These are phyloP conservation scores for Phytophthora cactorum DNA, from an alignment of 352 stramenopile species.

Conservation along the genomic window DNA sequence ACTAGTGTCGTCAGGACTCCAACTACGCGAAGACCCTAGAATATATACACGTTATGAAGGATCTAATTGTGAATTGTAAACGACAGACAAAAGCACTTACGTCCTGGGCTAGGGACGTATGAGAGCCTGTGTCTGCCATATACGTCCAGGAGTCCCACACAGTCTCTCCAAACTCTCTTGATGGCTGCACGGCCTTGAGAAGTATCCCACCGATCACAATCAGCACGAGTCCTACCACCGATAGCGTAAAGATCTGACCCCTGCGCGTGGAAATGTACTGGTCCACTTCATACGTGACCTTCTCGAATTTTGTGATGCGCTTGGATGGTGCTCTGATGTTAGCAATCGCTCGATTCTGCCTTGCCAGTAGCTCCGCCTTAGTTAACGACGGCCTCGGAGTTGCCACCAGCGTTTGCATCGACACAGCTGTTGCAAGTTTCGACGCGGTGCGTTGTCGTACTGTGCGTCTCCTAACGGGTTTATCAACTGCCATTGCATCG, in stretches of 20 bases:
- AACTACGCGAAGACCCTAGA: constrained; percentile 40
- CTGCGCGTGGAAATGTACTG: constrained; percentile 67
- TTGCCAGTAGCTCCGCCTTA: constrained; percentile 31
- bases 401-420: constrained; percentile 15
- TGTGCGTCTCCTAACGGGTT: constrained; percentile 15
- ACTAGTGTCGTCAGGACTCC: constrained; percentile 65
- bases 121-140: constrained; percentile 57
- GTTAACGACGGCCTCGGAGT: constrained; percentile 1
- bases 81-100: constrained; percentile 14
- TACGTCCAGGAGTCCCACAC: constrained; percentile 75
- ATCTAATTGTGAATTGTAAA: neutral
- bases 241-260: constrained; percentile 58
- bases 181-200: constrained; percentile 47
- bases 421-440: constrained; percentile 17
- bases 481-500: constrained; percentile 11
- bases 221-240: constrained; percentile 46
- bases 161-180: constrained; percentile 38
- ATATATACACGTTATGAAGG: neutral
- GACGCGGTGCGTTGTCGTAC: constrained; percentile 24
- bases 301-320: constrained; percentile 47
- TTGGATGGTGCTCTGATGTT: constrained; percentile 28
- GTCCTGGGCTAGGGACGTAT: constrained; percentile 44
- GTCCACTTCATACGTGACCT: constrained; percentile 58
- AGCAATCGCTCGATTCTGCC: constrained; percentile 30
- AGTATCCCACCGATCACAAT: constrained; percentile 55